Evolutionary conservation across 73 alveolate species (phyloP).

Genomic region (Paramecium octaurelia): DNA sequence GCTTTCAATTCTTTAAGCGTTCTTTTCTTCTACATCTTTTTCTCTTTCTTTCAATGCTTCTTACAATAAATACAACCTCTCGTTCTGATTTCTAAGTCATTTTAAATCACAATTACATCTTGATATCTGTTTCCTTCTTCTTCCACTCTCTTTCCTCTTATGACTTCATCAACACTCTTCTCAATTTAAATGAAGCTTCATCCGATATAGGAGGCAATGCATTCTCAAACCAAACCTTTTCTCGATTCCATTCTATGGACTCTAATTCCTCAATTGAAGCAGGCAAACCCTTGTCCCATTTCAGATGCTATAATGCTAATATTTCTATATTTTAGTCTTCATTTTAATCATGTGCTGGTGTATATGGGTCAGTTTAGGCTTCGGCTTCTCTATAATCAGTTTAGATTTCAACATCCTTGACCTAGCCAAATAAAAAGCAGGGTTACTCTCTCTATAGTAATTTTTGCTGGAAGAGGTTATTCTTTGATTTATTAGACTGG

Average conservation of each 20-base stretch:
- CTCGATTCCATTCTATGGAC: conserved; percentile 94
- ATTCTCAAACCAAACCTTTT: conserved; percentile 94
- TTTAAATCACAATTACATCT: conserved; percentile 36
- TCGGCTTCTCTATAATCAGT: conserved; percentile 92
- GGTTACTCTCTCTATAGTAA: conserved; percentile 39
- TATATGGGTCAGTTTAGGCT: conserved; percentile 97
- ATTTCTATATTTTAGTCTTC: conserved; percentile 94
- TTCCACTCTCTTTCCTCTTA: conserved; percentile 98
- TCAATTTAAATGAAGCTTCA: conserved; percentile 94
- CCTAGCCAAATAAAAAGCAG: background rate
- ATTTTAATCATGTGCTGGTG: conserved; percentile 89
- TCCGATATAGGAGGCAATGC: conserved; percentile 98
- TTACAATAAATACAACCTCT: conserved; percentile 80
- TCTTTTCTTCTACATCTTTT: conserved; percentile 85
- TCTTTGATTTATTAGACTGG: conserved; percentile 31
- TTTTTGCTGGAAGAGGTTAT: conserved; percentile 42
- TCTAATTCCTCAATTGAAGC: conserved; percentile 98
- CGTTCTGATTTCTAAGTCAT: conserved; percentile 72
- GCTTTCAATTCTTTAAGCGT: conserved; percentile 86
- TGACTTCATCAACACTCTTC: conserved; percentile 94
- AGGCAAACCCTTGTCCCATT: conserved; percentile 95
- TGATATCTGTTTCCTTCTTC: conserved; percentile 93
- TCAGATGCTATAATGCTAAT: conserved; percentile 85
- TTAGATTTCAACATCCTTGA: conserved; percentile 69
- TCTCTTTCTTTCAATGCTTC: conserved; percentile 87